Conservation (phyloP, 371 early-diverging fungal species). For the Mucor piriformis region DNA sequence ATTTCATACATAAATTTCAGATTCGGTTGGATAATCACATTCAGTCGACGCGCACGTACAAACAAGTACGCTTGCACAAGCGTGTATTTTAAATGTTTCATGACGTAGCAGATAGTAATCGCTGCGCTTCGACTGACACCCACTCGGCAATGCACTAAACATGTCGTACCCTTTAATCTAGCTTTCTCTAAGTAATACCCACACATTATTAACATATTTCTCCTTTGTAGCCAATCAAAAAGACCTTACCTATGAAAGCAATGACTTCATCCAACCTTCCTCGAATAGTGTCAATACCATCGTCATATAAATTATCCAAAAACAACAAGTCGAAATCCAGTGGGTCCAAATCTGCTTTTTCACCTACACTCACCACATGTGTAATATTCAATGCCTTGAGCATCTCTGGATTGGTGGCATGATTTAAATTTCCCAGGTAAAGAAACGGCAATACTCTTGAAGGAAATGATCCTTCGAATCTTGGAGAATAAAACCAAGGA, state of each 20-base stretch:
- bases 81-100: slow-evolving; percentile 54
- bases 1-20: slow-evolving; percentile 71
- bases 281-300: slow-evolving; percentile 66
- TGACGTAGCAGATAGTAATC: slow-evolving; percentile 67
- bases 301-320: slow-evolving; percentile 67
- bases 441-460: slow-evolving; percentile 64
- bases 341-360: slow-evolving; percentile 51
- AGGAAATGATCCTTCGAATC: slow-evolving; percentile 71
- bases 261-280: slow-evolving; percentile 52
- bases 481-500: slow-evolving; percentile 64
- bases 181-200: slow-evolving; percentile 31
- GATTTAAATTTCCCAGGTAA: slow-evolving; percentile 68
- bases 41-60: slow-evolving; percentile 66
- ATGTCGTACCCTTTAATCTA: slow-evolving; percentile 27
- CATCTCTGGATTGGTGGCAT: slow-evolving; percentile 67
- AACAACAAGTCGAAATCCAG: slow-evolving; percentile 39
- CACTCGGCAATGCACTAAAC: slow-evolving; percentile 68
- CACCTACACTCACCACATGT: slow-evolving; percentile 68
- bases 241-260: slow-evolving; percentile 58
- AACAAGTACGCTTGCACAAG: slow-evolving; percentile 63
- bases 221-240: too few species aligned
- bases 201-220: not conserved
- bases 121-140: slow-evolving; percentile 72
- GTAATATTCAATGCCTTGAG: slow-evolving; percentile 59
- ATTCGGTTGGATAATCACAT: slow-evolving; percentile 75